phyloP scores from a whole-genome alignment of 2,329 filamentous ascomycete genomes.

The Cordyceps fumosorosea region DNA sequence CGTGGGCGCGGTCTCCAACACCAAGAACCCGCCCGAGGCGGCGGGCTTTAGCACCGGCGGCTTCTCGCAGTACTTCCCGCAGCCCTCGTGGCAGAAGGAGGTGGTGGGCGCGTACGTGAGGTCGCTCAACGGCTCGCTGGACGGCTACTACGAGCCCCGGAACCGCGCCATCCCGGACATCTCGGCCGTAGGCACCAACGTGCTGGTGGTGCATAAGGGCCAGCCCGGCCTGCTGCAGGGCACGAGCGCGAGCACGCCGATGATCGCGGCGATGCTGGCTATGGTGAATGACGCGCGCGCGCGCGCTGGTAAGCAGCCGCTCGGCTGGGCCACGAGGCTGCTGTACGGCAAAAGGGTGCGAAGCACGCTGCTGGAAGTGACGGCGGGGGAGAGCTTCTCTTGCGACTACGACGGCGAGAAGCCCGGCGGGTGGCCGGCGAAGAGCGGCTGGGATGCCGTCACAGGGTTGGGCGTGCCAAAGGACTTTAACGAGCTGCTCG shows the following conservation, averaged over 20 bases:
- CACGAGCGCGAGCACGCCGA: conserved; percentile 47
- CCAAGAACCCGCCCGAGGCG: conserved; percentile 31
- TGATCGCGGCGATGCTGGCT: conserved; percentile 48
- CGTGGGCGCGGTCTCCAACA: conserved; percentile 51
- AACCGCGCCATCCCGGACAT: conserved; percentile 47
- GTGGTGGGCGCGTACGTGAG: conserved; percentile 35
- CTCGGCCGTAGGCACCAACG: conserved; percentile 51
- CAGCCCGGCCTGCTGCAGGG: conserved; percentile 27
- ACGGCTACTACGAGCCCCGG: conserved; percentile 35
- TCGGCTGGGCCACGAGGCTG: conserved; percentile 49
- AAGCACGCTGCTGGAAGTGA: conserved; percentile 35
- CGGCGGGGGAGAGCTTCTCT: conserved; percentile 31
- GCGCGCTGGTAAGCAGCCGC: conserved; percentile 37
- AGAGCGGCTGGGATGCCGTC: conserved; percentile 40
- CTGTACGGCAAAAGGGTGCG: conserved; percentile 37
- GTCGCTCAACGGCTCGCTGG: conserved; percentile 34
- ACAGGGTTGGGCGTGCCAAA: conserved; percentile 44
- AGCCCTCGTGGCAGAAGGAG: conserved; percentile 39
- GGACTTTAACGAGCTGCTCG: conserved; percentile 33
- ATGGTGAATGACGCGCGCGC: conserved; percentile 49
- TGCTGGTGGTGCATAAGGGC: conserved; percentile 32
- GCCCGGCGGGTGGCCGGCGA: conserved; percentile 38
- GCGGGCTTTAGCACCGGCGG: conserved; percentile 44
- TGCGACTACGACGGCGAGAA: conserved; percentile 28
- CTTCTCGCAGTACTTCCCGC: conserved; percentile 44